These are phyloP conservation scores for Colletotrichum salicis DNA, from an alignment of 2,329 filamentous ascomycete genomes.

Conservation along the genomic window DNA sequence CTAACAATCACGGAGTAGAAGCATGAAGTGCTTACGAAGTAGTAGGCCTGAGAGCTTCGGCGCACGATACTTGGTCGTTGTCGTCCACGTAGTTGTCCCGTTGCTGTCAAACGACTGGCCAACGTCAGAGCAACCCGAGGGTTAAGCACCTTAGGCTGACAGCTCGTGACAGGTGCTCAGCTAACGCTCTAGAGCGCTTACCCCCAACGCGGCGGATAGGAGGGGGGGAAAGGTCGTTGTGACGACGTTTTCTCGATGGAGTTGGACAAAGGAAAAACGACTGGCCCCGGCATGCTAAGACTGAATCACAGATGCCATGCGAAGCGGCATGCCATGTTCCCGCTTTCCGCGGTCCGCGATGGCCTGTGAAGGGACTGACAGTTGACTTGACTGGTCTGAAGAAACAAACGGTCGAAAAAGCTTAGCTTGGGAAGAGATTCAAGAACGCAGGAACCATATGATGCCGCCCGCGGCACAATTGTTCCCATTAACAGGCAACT, in stretches of 20 bases:
- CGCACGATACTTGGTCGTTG: slow-evolving; percentile 10
- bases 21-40: not conserved
- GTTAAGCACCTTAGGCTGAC: slow-evolving; percentile 7
- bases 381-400: slow-evolving; percentile 7
- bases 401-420: slow-evolving; percentile 32
- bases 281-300: slow-evolving; percentile 17
- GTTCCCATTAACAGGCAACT: slow-evolving; percentile 18
- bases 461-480: slow-evolving; percentile 14
- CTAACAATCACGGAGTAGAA: not conserved
- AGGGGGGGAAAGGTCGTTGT: slow-evolving; percentile 11
- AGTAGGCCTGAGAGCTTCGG: slow-evolving; percentile 10
- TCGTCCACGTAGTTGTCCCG: slow-evolving; percentile 19
- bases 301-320: slow-evolving; percentile 14
- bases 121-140: slow-evolving; percentile 20
- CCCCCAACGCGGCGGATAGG: slow-evolving; percentile 21
- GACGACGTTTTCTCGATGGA: slow-evolving; percentile 18
- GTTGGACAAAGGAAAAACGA: slow-evolving; percentile 31
- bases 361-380: not conserved
- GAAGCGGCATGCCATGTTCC: slow-evolving; percentile 3
- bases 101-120: slow-evolving; percentile 24
- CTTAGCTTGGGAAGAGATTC: slow-evolving; percentile 20
- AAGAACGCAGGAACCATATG: slow-evolving; percentile 23
- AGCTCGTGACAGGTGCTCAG: slow-evolving; percentile 20
- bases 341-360: slow-evolving; percentile 12
- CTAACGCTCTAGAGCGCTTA: slow-evolving; percentile 26